A percentile compares a stretch with the other conserved stretches of the same genome.
Conservation (phyloP, 306 rosid genomes). For the Carpinus fangiana region DNA sequence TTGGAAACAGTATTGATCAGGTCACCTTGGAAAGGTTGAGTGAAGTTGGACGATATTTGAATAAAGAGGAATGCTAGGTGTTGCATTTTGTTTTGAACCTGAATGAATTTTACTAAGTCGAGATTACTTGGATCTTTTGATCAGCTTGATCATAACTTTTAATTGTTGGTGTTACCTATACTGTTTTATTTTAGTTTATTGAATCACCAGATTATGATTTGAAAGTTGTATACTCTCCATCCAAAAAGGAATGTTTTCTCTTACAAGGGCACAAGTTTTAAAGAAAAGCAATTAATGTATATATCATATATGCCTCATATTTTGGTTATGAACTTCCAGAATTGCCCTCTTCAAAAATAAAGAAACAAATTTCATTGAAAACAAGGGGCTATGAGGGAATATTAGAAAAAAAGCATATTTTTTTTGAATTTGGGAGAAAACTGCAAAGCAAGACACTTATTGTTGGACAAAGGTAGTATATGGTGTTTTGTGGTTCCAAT, state of each 20-base stretch:
- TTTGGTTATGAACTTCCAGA: conserved; percentile 5
- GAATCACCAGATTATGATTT: too few species aligned
- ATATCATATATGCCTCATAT: not conserved
- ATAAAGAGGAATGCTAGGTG: too few species aligned
- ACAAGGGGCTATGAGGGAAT: not conserved
- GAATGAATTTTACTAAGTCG: too few species aligned
- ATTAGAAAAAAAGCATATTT: not conserved
- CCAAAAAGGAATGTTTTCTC: not conserved
- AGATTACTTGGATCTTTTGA: too few species aligned
- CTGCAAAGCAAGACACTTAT: not conserved
- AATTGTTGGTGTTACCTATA: too few species aligned
- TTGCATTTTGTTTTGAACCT: too few species aligned
- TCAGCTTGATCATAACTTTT: too few species aligned
- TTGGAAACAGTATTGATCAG: too few species aligned
- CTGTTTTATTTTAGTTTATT: too few species aligned
- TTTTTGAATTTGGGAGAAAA: not conserved
- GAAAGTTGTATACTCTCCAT: too few species aligned
- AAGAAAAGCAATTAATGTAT: not conserved
- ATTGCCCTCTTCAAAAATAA: not conserved
- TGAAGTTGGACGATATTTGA: too few species aligned
- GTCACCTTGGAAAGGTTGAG: too few species aligned
- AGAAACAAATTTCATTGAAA: not conserved
- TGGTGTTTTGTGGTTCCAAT: not conserved
- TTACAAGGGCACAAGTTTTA: not conserved
- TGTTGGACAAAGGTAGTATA: not conserved